A percentile compares a stretch with the other conserved stretches of the same genome.
phyloP scores from a whole-genome alignment of 2,329 filamentous ascomycete genomes.

The Fusarium burgessii region DNA sequence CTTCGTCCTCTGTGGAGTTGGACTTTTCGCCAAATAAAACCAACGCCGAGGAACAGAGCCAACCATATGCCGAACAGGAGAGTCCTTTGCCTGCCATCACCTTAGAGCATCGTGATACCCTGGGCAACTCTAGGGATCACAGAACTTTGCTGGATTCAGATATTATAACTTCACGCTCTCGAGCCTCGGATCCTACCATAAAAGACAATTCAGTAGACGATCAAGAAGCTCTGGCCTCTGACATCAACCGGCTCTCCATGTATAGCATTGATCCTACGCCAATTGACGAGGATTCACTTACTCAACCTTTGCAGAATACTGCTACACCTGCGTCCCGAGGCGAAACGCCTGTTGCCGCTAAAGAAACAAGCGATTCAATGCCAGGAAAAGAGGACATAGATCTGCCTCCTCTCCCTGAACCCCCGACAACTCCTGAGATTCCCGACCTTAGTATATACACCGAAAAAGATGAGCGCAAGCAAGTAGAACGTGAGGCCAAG shows the following conservation, averaged over 20 bases:
- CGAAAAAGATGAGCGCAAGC: conserved; percentile 74
- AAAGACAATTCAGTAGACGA: not conserved
- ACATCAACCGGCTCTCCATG: conserved; percentile 46
- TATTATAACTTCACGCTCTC: not conserved
- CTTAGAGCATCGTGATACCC: conserved; percentile 36
- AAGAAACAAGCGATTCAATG: not conserved
- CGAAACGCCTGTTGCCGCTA: not conserved
- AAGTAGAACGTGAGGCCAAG: conserved; percentile 76
- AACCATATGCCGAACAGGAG: conserved; percentile 8
- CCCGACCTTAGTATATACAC: conserved; percentile 69
- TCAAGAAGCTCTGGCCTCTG: conserved; percentile 10
- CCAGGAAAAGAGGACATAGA: conserved; percentile 24
- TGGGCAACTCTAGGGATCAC: conserved; percentile 27
- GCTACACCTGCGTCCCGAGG: not conserved
- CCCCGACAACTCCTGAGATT: conserved; percentile 59
- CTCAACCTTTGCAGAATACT: not conserved
- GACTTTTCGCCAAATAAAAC: conserved; percentile 7
- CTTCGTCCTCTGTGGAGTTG: conserved; percentile 3
- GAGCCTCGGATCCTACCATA: not conserved
- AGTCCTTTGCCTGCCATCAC: conserved; percentile 33
- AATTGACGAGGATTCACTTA: conserved; percentile 46
- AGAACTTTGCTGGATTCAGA: conserved; percentile 30
- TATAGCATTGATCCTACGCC: conserved; percentile 56
- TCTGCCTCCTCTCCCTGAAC: conserved; percentile 55
- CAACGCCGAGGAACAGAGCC: conserved; percentile 4